phyloP scores from a whole-genome alignment of 164 flowering plant species.

The Vitis labrusca region DNA sequence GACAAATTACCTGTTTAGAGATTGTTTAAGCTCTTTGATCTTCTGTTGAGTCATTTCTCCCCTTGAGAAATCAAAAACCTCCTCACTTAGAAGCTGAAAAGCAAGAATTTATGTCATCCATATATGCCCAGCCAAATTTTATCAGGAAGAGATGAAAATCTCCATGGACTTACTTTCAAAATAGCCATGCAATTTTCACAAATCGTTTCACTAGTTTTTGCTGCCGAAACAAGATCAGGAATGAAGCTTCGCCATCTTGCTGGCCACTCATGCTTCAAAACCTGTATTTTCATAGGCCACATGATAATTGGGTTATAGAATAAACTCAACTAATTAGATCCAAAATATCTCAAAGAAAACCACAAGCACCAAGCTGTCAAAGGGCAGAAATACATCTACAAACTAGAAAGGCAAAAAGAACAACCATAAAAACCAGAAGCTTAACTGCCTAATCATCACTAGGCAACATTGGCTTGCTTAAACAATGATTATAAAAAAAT shows the following conservation, averaged over 20 bases:
- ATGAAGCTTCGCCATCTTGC: conserved; percentile 89
- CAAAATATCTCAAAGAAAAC: background rate
- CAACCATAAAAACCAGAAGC: background rate
- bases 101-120: conserved; percentile 8
- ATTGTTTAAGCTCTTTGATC: conserved; percentile 95
- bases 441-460: background rate
- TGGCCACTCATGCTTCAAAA: conserved; percentile 99
- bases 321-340: background rate
- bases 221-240: conserved; percentile 96
- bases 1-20: conserved; percentile 72
- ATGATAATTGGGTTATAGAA: background rate
- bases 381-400: background rate
- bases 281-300: conserved; percentile 40
- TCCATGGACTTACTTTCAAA: conserved; percentile 58
- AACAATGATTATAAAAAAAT: no score
- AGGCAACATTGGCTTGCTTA: no score
- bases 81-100: conserved; percentile 92
- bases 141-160: background rate
- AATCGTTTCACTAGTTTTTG: conserved; percentile 95
- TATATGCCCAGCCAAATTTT: background rate
- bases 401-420: background rate
- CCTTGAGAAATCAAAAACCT: conserved; percentile 97
- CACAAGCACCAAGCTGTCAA: background rate
- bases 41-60: conserved; percentile 99
- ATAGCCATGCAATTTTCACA: conserved; percentile 99